phyloP scores from a whole-genome alignment of 208 protist species.

The Trypanosoma platydactyli region DNA sequence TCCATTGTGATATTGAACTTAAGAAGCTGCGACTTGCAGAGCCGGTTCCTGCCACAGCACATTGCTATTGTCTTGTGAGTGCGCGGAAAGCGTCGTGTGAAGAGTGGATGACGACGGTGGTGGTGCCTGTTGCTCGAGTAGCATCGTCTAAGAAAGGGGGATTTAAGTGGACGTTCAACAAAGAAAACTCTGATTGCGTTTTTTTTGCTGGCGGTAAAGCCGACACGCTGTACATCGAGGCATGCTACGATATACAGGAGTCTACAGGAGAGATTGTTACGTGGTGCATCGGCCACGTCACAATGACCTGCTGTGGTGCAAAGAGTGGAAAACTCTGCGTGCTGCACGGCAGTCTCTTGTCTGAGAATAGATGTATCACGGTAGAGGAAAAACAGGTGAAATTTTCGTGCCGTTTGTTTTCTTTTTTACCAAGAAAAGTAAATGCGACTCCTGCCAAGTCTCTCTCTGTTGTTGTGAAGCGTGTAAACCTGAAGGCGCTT shows the following conservation, averaged over 20 bases:
- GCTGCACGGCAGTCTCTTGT: slow-evolving; percentile 50
- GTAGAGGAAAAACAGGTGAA: slow-evolving; percentile 2
- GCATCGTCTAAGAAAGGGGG: slow-evolving; percentile 36
- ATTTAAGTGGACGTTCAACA: slow-evolving; percentile 64
- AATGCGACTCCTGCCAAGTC: slow-evolving; percentile 34
- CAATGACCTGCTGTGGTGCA: slow-evolving; percentile 28
- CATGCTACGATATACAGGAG: slow-evolving; percentile 59
- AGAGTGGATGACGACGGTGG: slow-evolving; percentile 59
- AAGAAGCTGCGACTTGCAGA: slow-evolving; percentile 55
- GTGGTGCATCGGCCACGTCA: slow-evolving; percentile 71
- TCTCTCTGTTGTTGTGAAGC: slow-evolving; percentile 35
- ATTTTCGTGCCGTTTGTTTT: slow-evolving; percentile 14
- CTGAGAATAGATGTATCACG: neutral
- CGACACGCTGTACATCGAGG: slow-evolving; percentile 76
- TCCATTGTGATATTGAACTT: slow-evolving; percentile 32
- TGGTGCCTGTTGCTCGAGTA: slow-evolving; percentile 44
- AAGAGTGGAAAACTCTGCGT: slow-evolving; percentile 37
- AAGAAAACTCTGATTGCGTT: slow-evolving; percentile 27
- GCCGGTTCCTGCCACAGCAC: slow-evolving; percentile 28
- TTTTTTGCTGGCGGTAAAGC: slow-evolving; percentile 36
- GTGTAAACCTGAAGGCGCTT: slow-evolving; percentile 15
- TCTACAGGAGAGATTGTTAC: slow-evolving; percentile 29
- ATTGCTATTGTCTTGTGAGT: slow-evolving; percentile 79
- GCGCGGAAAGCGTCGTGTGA: slow-evolving; percentile 37
- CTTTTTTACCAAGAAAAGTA: slow-evolving; percentile 24